A percentile compares a stretch with the other conserved stretches of the same genome.
These are phyloP conservation scores for Daldinia caldariorum DNA, from an alignment of 495 filamentous ascomycete genomes.

Conservation along the genomic window DNA sequence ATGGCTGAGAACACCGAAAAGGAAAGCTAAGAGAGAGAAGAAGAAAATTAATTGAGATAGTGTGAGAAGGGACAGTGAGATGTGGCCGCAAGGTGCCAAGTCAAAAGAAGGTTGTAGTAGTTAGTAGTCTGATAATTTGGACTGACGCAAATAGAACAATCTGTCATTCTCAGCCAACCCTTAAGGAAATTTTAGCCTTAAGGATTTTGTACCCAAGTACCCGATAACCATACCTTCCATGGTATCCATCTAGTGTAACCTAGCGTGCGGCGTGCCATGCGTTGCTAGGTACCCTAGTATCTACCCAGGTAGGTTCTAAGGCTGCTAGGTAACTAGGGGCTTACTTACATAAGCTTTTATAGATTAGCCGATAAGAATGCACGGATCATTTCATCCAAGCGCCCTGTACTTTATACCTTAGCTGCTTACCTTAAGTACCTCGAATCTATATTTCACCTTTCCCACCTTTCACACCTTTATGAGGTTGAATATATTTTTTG, in stretches of 20 bases:
- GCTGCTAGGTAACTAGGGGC: no score
- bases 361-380: no score
- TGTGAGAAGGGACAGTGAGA: slow-evolving; percentile 24
- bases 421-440: no score
- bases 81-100: slow-evolving; percentile 22
- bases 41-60: slow-evolving; percentile 24
- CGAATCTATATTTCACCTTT: slow-evolving; percentile 1
- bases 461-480: background rate
- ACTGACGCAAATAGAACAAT: slow-evolving; percentile 45
- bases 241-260: no score
- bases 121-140: slow-evolving; percentile 15
- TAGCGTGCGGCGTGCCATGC: no score
- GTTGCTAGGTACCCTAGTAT: no score
- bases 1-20: slow-evolving; percentile 4
- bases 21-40: background rate
- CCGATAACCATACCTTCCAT: no score
- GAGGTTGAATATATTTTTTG: no score
- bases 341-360: no score
- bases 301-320: no score
- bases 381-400: no score
- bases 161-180: slow-evolving; percentile 47
- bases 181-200: slow-evolving; percentile 37
- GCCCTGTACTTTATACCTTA: no score
- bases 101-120: background rate
- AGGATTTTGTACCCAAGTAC: background rate